A percentile compares a stretch with the other conserved stretches of the same genome.
Evolutionary conservation across 116 monocot genomes (phyloP).

Genomic region (Dioscorea cayenensis): DNA sequence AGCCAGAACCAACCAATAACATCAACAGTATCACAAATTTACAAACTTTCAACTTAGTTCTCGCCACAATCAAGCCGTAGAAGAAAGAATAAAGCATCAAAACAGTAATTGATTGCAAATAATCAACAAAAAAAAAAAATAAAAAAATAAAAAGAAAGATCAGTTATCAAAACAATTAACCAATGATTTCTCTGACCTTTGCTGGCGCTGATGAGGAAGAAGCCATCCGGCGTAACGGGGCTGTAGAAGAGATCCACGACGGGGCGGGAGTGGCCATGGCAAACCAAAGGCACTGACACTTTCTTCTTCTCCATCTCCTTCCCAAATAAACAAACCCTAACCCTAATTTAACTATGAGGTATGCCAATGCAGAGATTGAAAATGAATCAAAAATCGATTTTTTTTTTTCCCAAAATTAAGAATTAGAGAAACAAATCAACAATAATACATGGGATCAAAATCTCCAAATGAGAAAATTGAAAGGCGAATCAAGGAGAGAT

Average conservation of each 20-base stretch:
- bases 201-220: conserved; percentile 97
- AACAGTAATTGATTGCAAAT: no score
- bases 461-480: no score
- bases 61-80: no score
- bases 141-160: not conserved
- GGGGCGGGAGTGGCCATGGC: conserved; percentile 93
- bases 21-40: no score
- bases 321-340: conserved; percentile 14
- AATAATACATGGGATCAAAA: no score
- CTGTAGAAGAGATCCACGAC: conserved; percentile 98
- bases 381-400: no score
- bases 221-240: conserved; percentile 84
- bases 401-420: no score
- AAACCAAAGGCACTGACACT: conserved; percentile 75
- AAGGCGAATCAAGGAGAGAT: no score
- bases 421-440: no score
- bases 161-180: not conserved
- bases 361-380: no score
- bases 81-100: no score
- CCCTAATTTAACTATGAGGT: not conserved
- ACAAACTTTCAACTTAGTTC: no score
- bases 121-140: not conserved
- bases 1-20: not conserved
- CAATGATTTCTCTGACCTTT: conserved; percentile 36
- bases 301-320: conserved; percentile 75